Evolutionary conservation across 441 rosid genomes (phyloP), one percentile per base, ranked within the genome.

Genomic region (Kokia cookei): DNA sequence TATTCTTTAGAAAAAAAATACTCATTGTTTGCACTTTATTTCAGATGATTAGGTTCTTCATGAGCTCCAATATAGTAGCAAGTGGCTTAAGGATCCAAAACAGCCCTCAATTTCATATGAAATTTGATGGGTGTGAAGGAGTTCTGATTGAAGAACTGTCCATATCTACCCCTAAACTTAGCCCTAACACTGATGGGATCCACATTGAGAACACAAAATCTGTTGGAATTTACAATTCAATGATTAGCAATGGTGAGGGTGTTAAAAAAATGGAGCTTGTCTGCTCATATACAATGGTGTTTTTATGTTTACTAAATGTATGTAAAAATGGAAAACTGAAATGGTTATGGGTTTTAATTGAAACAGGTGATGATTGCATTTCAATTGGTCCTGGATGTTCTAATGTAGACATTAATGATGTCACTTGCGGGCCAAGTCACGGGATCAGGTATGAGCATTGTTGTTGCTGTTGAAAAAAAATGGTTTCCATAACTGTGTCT

Each of bases 391-490:
- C 98, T 8, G 99, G 98, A 11, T 86, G 96, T 72, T 82, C 94
- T 2, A 80, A 95, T 80, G 86, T 95, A 63, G 86, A 91, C 76
- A 93, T 95, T 27, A 84, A 89, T 24, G 96, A 91, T 59, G 91
- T 93, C 50, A 95, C 99, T 68, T 95, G 99, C 64, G 99, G 98
- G 72, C 98, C 99, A 26, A 91, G 98, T 86, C 99, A 93, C 85
- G 99, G 99, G 76, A 91, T 95, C 86, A 91, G 99, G 99, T 95
- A 83, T 75, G 10, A 40, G 43, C 43, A 7, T 40, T 40, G 43
- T 40, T 40, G 43, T 40, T 40, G 43, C 7, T 7, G 9, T 19
- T 19, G 7, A 40, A 37, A 37, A 37, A 4, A 7, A 40, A 40
- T 4, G 43, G 43, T 7, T 40, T 40, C 43, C 43, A 0, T 40